These are phyloP conservation scores for Trichoderma guizhouense DNA, from an alignment of 2,329 filamentous ascomycete species.

Conservation along the genomic window DNA sequence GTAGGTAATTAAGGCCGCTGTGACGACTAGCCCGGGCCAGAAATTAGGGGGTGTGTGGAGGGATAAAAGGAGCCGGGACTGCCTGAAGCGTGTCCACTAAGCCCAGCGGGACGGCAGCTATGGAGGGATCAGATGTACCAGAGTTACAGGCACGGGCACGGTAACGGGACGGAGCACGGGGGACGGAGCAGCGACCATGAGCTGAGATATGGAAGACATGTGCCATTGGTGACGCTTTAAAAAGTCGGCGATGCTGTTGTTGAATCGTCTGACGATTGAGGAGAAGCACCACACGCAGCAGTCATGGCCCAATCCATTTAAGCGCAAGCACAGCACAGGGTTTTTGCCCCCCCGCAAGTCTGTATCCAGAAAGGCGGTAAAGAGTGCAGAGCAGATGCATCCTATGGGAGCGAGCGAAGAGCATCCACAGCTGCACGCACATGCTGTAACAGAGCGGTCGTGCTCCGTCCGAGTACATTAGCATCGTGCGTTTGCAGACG, in stretches of 20 bases:
- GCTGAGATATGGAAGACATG: background rate
- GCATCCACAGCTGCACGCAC: background rate
- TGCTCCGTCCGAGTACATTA: background rate
- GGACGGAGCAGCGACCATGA: background rate
- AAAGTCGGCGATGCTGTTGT: background rate
- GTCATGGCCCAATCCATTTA: constrained; percentile 8
- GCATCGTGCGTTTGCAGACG: background rate
- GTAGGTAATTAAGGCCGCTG: constrained; percentile 14
- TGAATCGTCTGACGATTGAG: constrained; percentile 2
- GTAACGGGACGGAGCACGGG: background rate
- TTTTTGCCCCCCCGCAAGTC: constrained; percentile 11
- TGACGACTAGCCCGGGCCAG: constrained; percentile 5
- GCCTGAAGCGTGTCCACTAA: constrained; percentile 8
- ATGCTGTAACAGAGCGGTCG: background rate
- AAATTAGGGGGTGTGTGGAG: constrained; percentile 18
- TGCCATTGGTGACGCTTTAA: background rate
- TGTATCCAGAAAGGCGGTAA: constrained; percentile 18
- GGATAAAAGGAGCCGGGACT: constrained; percentile 15
- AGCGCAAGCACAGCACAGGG: background rate
- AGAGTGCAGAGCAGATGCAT: background rate
- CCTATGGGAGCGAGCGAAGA: background rate
- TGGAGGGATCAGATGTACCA: background rate
- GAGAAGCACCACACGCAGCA: constrained; percentile 10
- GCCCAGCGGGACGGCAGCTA: background rate
- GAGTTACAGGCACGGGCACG: background rate